Evolutionary conservation across 2,329 filamentous ascomycete genomes (phyloP), one percentile per base, ranked within the genome.

Genomic region (Tolypocladium endophyticum): DNA sequence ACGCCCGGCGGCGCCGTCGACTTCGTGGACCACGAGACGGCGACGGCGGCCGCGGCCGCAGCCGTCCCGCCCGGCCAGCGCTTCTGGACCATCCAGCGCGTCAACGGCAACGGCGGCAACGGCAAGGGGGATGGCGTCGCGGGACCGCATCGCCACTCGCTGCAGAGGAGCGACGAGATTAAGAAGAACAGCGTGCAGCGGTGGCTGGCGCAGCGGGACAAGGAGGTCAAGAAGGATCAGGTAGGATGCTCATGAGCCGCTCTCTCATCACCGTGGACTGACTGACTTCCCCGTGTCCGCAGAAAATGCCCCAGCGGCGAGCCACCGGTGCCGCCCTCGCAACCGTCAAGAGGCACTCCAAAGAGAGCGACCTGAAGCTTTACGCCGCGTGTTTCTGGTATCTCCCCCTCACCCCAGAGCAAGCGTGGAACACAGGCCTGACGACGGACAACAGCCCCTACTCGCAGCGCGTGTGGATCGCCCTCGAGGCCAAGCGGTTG

Each of bases 401-500:
- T 67, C 78, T 36, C 73, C 53, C 60, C 56, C 39, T 36, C 9
- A 28, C 55, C 59, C 56, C 59, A 55, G 56, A 50, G 41, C 58
- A 50, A 65, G 58, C 58, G 39, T 58, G 38, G 61, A 61, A 58
- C 58, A 57, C 43, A 5, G 12, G 7, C 33, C 4, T 9, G 18
- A 30, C 50, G 54, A 62, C 9, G 7, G 28, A 14, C 8, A 30
- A n/a, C 53, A 89, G 88, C 68, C 90, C 90, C 33, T 94, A 93
- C 70, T 90, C 91, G 1, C 90, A 95, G 70, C 85, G 90, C 23
- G 88, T 94, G 33, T 96, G 91, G 91, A 94, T 96, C 64, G 88
- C 90, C 1, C 79, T 96, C 41, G 90, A 96, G 71, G 79, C 86
- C 66, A 94, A 94, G 71, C 81, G 84, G 23, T 79, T 94, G 11